These are phyloP conservation scores for Eucalyptus sp. DNA, from an alignment of 345 rosid species.

Conservation along the genomic window DNA sequence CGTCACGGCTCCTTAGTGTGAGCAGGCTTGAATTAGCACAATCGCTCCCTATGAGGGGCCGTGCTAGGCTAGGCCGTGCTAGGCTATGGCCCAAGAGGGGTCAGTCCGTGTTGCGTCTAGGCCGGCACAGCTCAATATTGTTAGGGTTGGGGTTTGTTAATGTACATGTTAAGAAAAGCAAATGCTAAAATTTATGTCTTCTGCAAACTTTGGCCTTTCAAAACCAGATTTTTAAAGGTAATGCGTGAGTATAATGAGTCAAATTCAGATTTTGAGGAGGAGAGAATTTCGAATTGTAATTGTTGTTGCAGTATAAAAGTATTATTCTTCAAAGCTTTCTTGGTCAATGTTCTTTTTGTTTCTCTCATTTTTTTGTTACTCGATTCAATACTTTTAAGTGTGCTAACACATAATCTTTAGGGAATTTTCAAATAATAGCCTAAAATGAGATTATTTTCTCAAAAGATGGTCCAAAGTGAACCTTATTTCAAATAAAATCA, in stretches of 20 bases:
- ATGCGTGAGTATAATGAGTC: background rate
- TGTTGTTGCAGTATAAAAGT: too few species aligned
- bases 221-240: background rate
- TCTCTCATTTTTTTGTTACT: background rate
- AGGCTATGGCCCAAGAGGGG: background rate
- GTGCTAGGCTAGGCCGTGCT: background rate
- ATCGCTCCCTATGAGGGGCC: background rate
- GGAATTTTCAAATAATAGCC: background rate
- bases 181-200: background rate
- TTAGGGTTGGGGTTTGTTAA: background rate
- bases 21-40: background rate
- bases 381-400: background rate
- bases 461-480: too few species aligned
- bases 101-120: background rate
- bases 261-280: background rate
- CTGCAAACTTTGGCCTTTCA: background rate
- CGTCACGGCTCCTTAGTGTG: background rate
- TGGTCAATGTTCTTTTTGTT: background rate
- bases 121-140: background rate
- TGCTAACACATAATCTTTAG: background rate
- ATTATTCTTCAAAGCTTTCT: background rate
- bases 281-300: background rate
- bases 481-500: background rate
- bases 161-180: background rate
- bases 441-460: background rate